A percentile compares a stretch with the other conserved stretches of the same genome.
These are phyloP conservation scores for Aspergillus flavus DNA, from an alignment of 2,329 filamentous ascomycete species.

Conservation along the genomic window DNA sequence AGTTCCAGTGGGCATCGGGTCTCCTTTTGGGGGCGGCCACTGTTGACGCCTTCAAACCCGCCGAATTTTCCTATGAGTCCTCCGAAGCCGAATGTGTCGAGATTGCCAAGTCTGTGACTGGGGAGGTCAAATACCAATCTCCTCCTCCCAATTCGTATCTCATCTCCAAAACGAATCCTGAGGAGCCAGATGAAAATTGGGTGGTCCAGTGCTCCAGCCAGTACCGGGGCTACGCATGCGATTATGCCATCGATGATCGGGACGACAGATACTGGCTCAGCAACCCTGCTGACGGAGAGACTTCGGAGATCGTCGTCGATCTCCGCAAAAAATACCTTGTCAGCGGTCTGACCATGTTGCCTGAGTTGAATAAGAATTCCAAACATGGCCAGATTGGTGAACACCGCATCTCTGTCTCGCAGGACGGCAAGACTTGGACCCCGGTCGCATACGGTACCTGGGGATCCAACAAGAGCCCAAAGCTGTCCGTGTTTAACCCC, in stretches of 20 bases:
- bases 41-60: conserved; percentile 19
- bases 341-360: conserved; percentile 21
- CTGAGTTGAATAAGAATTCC: conserved; percentile 8
- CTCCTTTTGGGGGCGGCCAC: conserved; percentile 15
- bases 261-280: conserved; percentile 20
- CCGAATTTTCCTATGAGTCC: conserved; percentile 19
- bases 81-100: conserved; percentile 9
- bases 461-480: conserved; percentile 21
- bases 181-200: not conserved
- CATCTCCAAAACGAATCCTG: conserved; percentile 6
- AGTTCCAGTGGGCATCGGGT: conserved; percentile 14
- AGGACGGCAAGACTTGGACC: conserved; percentile 13
- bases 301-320: conserved; percentile 11
- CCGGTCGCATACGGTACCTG: conserved; percentile 26
- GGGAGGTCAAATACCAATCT: conserved; percentile 9
- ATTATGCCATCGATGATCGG: conserved; percentile 18
- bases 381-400: conserved; percentile 17
- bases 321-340: conserved; percentile 17
- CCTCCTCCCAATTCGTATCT: conserved; percentile 9
- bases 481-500: conserved; percentile 23
- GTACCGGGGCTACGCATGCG: conserved; percentile 9
- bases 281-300: not conserved
- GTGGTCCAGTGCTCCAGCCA: conserved; percentile 8
- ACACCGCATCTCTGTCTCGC: conserved; percentile 13
- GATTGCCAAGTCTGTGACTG: not conserved